Evolutionary conservation across 2,329 filamentous ascomycete species (phyloP), one percentile per base, ranked within the genome.

Genomic region (Phialocephala sp.): DNA sequence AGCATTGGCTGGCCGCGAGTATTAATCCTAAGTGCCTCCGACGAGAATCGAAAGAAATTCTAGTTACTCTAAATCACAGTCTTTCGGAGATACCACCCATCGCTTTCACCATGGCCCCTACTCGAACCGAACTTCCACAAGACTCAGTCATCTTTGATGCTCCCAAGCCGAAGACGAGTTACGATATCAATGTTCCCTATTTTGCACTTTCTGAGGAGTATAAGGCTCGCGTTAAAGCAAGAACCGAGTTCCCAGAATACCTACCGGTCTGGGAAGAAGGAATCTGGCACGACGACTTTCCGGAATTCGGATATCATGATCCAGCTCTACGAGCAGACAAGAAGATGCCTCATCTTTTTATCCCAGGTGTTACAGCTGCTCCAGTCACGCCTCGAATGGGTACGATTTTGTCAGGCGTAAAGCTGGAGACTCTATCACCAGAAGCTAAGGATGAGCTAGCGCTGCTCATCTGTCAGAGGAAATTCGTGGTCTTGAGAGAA

Each of bases 321-420:
- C 81, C 81, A 62, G 81, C 80, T 4, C 74, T 82, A 47, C 79
- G 81, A 65, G 90, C 90, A 47, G 83, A 91, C 76, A 86, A 85
- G 71, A 82, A 82, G 8, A 90, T 90, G 79, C 88, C 83, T 66
- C 81, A 83, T 12, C 80, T 91, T 0, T 73, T 91, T 11, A 81
- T 82, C 0, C 84, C 87, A 1, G 88, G 87, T 0, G 87, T 83
- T 24, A 84, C 88, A 69, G 85, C 89, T 18, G 87, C 83, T 1
- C 80, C 88, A 67, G 77, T 91, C 47, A 80, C 78, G 12, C 77
- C 77, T n/a, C 72, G 72, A 39, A 79, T 81, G 68, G 79, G 80
- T 20, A 79, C 79, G 3, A 77, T 81, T 61, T 73, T 81, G 35
- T 74, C 74, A 18, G 79, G 78, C 1, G 71, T 80, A 35, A 79